Evolutionary conservation across 768 basidiomycete genomes (phyloP), one percentile per base, ranked within the genome.

Genomic region (Pleurotus ostreatus): DNA sequence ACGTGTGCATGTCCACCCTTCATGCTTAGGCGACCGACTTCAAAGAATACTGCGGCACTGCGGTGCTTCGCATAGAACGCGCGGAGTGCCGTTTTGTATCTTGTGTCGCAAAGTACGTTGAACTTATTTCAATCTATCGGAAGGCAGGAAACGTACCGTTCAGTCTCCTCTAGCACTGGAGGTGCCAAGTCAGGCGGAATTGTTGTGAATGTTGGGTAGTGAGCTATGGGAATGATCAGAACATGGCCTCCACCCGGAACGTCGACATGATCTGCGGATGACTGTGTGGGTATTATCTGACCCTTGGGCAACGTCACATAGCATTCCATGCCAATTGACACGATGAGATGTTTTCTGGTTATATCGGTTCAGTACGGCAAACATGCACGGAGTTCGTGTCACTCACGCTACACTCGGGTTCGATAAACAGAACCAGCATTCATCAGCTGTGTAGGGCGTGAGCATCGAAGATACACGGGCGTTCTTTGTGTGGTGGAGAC

Each of bases 401-500:
- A 79, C 88, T 60, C 66, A 92, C 86, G 92, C 88, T 39, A 98
- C 77, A 62, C 84, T 86, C 1, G 96, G 95, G 66, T 98, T 98
- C 41, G 93, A 95, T 53, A 99, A 71, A 69, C 97, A 99, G 74
- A 99, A 98, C 96, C 96, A 98, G 70, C 96, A 98, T 68, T 94
- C 91, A 55, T 90, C 90, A 61, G 93, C 92, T 92, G 65, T 46
- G 60, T 23, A 57, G 55, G 30, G 26, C 46, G 40, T 55, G 25
- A 56, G 18, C 30, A 61, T 39, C 41, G 47, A 48, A 2, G 16
- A 22, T 49, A 13, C 48, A 26, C 49, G 37, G 38, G 49, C 41
- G 46, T 41, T 26, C 20, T 48, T n/a, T 9, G 8, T 48, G 22
- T 37, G 0, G 39, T 22, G 38, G 44, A 12, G 34, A 75, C 88